Base-by-base conservation (phyloP, 1,284 basidiomycete genomes). In the Cutaneotrichosporon daszewskae region DNA sequence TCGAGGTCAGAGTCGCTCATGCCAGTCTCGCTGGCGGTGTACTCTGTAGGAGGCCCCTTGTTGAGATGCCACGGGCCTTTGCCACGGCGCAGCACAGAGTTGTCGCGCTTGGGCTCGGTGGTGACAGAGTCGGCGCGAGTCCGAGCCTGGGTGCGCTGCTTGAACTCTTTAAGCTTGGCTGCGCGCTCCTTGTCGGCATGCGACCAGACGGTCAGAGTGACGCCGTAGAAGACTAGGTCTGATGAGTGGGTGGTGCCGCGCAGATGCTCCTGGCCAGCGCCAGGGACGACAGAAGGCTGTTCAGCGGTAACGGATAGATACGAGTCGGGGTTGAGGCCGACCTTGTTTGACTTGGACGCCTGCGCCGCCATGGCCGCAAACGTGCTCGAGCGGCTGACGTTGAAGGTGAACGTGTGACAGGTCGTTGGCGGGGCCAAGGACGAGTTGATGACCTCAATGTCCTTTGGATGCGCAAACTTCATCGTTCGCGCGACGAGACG, bases 141-240 rank as follows among this genome's bases (percentile, higher is more conserved):
- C 12, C 39, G 39, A n/a, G 7, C 14, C 28, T 31, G 28, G 32
- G 47, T 36, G 19, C 54, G 52, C 28, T 45, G 34, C 44, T 62
- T 61, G 47, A 66, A 55, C 20, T 51, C 43, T 34, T 58, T 60
- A 29, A 69, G 57, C 36, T 57, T 55, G 17, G 41, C 24, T 1
- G 85, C 83, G 40, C 88, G 81, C 58, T 89, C 83, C 3, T 83
- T 81, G 60, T 95, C 90, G 22, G 88, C 89, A 61, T 91, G 88
- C 9, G 86, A 88, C 89, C 88, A 95, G 0, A 94, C 87, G 4
- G 87, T 89, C 40, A 95, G 76, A 53, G 87, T 89, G 25, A 91
- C 87, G 34, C 88, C 90, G 62, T 94, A 81, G 64, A 89, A 94
- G 11, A 83, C 82, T 49, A 66, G 61, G 34, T 67, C 60, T 19